These are phyloP conservation scores for Candida caryicola DNA, from an alignment of 805 yeast genomes.

Conservation along the genomic window DNA sequence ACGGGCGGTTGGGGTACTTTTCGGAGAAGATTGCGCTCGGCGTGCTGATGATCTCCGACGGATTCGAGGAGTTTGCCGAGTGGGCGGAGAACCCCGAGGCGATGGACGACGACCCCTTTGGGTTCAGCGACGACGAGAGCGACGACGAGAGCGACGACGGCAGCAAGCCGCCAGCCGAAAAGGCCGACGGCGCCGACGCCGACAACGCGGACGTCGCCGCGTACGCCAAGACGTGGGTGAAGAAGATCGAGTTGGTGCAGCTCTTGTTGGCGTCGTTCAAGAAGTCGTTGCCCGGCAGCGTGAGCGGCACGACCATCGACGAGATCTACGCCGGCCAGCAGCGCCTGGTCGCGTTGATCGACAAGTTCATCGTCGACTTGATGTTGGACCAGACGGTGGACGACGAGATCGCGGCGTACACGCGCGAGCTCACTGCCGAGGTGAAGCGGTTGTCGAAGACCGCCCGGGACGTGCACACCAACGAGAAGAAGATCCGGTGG, in stretches of 20 bases:
- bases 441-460: slow-evolving; percentile 31
- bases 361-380: slow-evolving; percentile 56
- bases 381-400: slow-evolving; percentile 47
- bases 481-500: slow-evolving; percentile 58
- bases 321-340: slow-evolving; percentile 42
- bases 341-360: slow-evolving; percentile 46
- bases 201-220: slow-evolving; percentile 27
- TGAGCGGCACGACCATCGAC: slow-evolving; percentile 46
- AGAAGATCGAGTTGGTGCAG: slow-evolving; percentile 54
- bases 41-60: slow-evolving; percentile 53
- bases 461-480: slow-evolving; percentile 48
- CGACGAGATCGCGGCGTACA: slow-evolving; percentile 28
- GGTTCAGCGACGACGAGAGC: slow-evolving; percentile 25
- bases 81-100: slow-evolving; percentile 64
- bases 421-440: slow-evolving; percentile 22
- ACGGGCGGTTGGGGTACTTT: slow-evolving; percentile 55
- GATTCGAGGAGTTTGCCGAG: slow-evolving; percentile 61
- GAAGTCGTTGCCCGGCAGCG: slow-evolving; percentile 52
- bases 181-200: slow-evolving; percentile 14
- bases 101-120: slow-evolving; percentile 52
- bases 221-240: slow-evolving; percentile 49
- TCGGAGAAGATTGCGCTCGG: slow-evolving; percentile 45
- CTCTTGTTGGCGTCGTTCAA: slow-evolving; percentile 55
- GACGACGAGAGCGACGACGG: slow-evolving; percentile 19
- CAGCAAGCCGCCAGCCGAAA: slow-evolving; percentile 13